Base-by-base conservation (phyloP, 345 rosid genomes). In the Populus ilicifolia region DNA sequence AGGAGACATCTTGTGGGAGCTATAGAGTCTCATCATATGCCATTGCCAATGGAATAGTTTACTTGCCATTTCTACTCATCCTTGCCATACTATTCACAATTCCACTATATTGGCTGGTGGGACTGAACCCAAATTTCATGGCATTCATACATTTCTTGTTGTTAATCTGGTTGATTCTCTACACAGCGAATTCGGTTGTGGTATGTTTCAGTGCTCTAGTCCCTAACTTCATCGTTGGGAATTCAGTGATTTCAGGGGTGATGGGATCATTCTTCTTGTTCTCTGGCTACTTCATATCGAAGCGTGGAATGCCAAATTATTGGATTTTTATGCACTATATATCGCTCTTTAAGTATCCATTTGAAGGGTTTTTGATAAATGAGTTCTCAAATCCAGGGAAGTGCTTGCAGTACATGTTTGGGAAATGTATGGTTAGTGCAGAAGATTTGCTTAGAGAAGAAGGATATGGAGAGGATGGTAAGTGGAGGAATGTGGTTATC, bases 291-390 rank as follows among this genome's bases (percentile, higher is more conserved):
- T 96, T 93, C 92, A 87, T 92, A 78, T 89, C 98, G 17, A 88
- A 88, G 52, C 72, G 88, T 7, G 96, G 88, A 76, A 96, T 96
- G 23, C 99, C 99, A 35, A 82, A 72, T 30, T 93, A 89, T 74
- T 93, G 99, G 99, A 85, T 90, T n/a, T 96, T 92, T 85, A 92
- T 96, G 97, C 97, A 96, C 78, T 96, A 93, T 73, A 80, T 93
- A 29, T 93, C 98, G 2, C 76, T 96, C 75, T 96, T 96, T 73
- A 96, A 96, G 94, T 96, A 96, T 77, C 99, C 99, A 3, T 96
- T 95, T 67, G 99, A 96, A 87, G 94, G 93, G 36, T 91, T 94
- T 73, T 84, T 96, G 82, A 92, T 95, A 38, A 95, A 93, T 46
- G 98, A 95, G 86, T 95, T 95, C 89, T 90, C 99, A 8, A 80